Conservation (phyloP, 2,329 filamentous ascomycete species). For the Diaporthe velutina region DNA sequence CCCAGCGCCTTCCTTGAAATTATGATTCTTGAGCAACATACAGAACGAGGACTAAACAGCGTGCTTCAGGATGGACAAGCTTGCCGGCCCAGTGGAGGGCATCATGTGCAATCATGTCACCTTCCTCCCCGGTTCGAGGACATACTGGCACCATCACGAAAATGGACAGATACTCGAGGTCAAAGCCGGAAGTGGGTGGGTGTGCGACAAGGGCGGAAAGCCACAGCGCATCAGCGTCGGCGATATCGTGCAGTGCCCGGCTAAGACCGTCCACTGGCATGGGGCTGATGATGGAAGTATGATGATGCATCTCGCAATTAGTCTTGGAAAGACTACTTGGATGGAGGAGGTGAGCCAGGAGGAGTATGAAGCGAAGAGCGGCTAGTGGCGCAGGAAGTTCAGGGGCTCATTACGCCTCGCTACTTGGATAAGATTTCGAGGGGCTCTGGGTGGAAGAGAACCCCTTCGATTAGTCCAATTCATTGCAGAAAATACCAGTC, state of each 20-base stretch:
- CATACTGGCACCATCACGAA: slow-evolving; percentile 59
- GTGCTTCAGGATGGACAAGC: slow-evolving; percentile 29
- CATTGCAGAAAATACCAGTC: not conserved
- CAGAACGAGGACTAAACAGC: not conserved
- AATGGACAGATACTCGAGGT: slow-evolving; percentile 58
- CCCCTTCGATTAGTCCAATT: no score
- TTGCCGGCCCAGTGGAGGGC: slow-evolving; percentile 24
- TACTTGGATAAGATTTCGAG: not conserved
- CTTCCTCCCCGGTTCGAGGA: slow-evolving; percentile 57
- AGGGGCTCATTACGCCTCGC: not conserved
- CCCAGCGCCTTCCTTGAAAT: not conserved
- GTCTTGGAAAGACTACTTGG: slow-evolving; percentile 54
- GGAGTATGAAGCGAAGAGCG: slow-evolving; percentile 47
- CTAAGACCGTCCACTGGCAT: slow-evolving; percentile 59
- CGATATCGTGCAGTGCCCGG: slow-evolving; percentile 55
- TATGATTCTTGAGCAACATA: not conserved
- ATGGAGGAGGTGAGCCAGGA: slow-evolving; percentile 51
- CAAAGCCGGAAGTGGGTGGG: slow-evolving; percentile 54
- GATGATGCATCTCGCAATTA: slow-evolving; percentile 56
- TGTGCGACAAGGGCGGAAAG: slow-evolving; percentile 55
- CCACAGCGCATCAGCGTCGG: slow-evolving; percentile 53
- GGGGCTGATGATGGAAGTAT: slow-evolving; percentile 54
- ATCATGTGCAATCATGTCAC: slow-evolving; percentile 48
- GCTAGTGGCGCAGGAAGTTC: not conserved
- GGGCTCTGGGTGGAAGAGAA: not conserved